Conservation (phyloP, 75 land plant species). For the Selaginella moellendorffii region DNA sequence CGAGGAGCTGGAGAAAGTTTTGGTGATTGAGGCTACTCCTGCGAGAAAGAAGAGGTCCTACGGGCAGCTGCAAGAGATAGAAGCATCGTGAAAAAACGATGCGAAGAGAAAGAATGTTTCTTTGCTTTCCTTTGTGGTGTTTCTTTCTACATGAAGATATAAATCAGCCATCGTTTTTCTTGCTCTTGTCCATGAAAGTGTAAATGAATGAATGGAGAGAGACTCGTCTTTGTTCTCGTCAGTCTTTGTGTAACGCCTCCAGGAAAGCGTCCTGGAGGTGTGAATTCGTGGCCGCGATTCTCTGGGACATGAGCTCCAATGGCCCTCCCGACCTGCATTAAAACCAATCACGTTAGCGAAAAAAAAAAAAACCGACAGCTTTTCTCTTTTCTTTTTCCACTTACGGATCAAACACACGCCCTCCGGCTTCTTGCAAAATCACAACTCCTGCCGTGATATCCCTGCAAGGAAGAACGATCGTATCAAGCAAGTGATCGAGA, state of each 20-base stretch:
- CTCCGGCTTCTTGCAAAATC: slow-evolving; percentile 88
- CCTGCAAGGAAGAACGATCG: no score
- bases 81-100: no score
- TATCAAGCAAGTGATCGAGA: not conserved
- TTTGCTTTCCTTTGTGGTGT: no score
- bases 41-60: slow-evolving; percentile 20
- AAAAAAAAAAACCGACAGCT: not conserved
- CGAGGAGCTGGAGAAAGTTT: slow-evolving; percentile 28
- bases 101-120: no score
- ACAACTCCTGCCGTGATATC: slow-evolving; percentile 89
- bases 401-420: slow-evolving; percentile 91
- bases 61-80: slow-evolving; percentile 5
- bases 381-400: slow-evolving; percentile 16
- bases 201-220: not conserved
- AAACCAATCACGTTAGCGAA: not conserved
- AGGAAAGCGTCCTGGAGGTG: slow-evolving; percentile 57
- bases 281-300: slow-evolving; percentile 71
- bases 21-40: slow-evolving; percentile 20
- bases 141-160: no score
- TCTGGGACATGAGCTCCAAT: slow-evolving; percentile 50
- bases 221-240: not conserved
- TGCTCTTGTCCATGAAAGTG: not conserved
- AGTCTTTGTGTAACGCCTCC: slow-evolving; percentile 24
- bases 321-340: slow-evolving; percentile 53
- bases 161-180: not conserved